These are phyloP conservation scores for Apiotrichum gracile DNA, from an alignment of 1,284 basidiomycete species.

Conservation along the genomic window DNA sequence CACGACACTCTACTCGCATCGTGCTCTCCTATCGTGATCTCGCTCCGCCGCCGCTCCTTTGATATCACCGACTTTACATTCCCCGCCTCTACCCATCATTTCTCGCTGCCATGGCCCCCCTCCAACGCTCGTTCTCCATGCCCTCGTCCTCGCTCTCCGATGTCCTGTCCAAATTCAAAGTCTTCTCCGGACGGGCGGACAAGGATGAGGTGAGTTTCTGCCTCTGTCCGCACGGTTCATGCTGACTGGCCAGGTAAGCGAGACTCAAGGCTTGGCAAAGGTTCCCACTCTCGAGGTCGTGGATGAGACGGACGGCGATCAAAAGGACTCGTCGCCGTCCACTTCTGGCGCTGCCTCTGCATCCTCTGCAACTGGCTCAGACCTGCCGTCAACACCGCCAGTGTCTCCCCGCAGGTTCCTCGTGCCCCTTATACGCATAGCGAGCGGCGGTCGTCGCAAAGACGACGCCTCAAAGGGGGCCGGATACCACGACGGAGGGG, in stretches of 20 bases:
- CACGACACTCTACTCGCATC: too few relatives aligned
- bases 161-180: conserved; percentile 43
- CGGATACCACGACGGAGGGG: neutral
- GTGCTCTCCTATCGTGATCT: too few relatives aligned
- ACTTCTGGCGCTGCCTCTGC: too few relatives aligned
- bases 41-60: too few relatives aligned
- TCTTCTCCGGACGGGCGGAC: conserved; percentile 41
- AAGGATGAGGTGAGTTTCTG: conserved; percentile 44
- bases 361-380: too few relatives aligned
- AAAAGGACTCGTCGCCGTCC: neutral
- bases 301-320: neutral
- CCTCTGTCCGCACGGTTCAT: neutral
- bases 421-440: neutral
- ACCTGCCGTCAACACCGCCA: neutral
- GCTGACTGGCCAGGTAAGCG: neutral
- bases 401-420: neutral
- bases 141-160: conserved; percentile 36
- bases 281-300: neutral
- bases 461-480: neutral
- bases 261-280: neutral
- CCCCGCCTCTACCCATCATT: too few relatives aligned
- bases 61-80: neutral
- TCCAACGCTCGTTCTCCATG: conserved; percentile 40
- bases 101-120: conserved; percentile 43
- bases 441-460: neutral